These are phyloP conservation scores for Hanseniaspora lindneri DNA, from an alignment of 805 yeast species.

Conservation along the genomic window DNA sequence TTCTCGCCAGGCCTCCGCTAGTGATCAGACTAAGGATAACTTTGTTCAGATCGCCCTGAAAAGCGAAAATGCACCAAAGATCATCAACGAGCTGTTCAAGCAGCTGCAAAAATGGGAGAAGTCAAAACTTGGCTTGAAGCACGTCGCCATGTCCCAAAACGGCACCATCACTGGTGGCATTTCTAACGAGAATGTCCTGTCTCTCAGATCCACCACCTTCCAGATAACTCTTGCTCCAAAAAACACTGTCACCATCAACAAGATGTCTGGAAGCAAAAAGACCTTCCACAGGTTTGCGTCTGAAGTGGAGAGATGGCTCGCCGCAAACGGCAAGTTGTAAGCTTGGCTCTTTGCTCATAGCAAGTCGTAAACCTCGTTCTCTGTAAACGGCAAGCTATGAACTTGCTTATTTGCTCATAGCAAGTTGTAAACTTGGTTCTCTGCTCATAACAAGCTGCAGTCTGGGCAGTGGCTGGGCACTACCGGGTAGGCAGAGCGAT, in stretches of 20 bases:
- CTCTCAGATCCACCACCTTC: slow-evolving; percentile 53
- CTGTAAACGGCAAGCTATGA: no score
- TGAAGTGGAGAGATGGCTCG: slow-evolving; percentile 54
- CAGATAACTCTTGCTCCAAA: slow-evolving; percentile 29
- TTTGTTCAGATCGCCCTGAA: slow-evolving; percentile 16
- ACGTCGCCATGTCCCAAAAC: slow-evolving; percentile 37
- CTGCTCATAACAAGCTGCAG: no score
- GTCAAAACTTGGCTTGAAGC: slow-evolving; percentile 44
- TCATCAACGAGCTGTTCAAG: slow-evolving; percentile 52
- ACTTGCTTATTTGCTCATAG: no score
- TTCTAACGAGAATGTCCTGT: slow-evolving; percentile 48
- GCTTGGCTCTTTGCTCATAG: no score
- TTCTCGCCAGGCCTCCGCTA: background rate
- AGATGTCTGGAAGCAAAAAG: slow-evolving; percentile 52
- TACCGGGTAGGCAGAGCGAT: no score
- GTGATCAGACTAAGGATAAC: background rate
- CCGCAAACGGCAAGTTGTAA: slow-evolving; percentile 44
- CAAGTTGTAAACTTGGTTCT: no score
- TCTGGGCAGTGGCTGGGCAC: no score
- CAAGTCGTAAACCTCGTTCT: no score
- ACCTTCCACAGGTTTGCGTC: slow-evolving; percentile 47
- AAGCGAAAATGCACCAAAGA: slow-evolving; percentile 20
- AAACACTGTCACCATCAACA: slow-evolving; percentile 41
- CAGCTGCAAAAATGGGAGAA: slow-evolving; percentile 56
- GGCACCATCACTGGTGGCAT: slow-evolving; percentile 48